Percentiles rank a stretch among this genome's conserved stretches.
These are phyloP conservation scores for Pseudovirgaria hyperparasitica DNA, from an alignment of 2,329 filamentous ascomycete genomes.

Conservation along the genomic window DNA sequence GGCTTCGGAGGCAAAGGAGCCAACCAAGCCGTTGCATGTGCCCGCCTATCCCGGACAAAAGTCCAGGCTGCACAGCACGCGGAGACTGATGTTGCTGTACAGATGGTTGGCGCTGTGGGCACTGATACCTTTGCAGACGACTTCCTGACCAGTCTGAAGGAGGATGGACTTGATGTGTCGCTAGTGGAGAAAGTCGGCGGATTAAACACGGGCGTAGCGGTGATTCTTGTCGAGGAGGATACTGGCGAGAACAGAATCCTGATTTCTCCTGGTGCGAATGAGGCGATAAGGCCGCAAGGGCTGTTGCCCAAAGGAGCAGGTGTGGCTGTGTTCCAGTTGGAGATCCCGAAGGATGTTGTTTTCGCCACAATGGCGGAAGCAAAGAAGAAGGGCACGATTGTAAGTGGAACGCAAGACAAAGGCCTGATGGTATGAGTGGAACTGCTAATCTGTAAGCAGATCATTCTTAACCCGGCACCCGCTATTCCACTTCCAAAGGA, in stretches of 20 bases:
- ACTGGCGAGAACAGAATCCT: slow-evolving; percentile 37
- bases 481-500: slow-evolving; percentile 55
- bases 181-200: slow-evolving; percentile 27
- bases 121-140: slow-evolving; percentile 29
- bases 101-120: slow-evolving; percentile 38
- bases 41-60: slow-evolving; percentile 56
- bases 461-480: slow-evolving; percentile 72
- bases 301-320: slow-evolving; percentile 27
- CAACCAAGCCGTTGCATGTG: slow-evolving; percentile 86
- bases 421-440: neutral
- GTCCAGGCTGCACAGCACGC: slow-evolving; percentile 12
- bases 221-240: slow-evolving; percentile 35
- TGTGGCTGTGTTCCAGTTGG: slow-evolving; percentile 34
- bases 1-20: slow-evolving; percentile 88
- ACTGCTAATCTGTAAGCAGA: slow-evolving; percentile 25
- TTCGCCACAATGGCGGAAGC: too few relatives aligned
- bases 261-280: slow-evolving; percentile 35
- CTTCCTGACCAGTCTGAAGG: slow-evolving; percentile 28
- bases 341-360: slow-evolving; percentile 31
- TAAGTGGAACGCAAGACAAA: slow-evolving; percentile 7
- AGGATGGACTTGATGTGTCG: slow-evolving; percentile 30
- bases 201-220: slow-evolving; percentile 35
- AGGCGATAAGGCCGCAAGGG: slow-evolving; percentile 22
- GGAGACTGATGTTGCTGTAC: slow-evolving; percentile 26
- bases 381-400: slow-evolving; percentile 3